Evolutionary conservation across 2,329 filamentous ascomycete species (phyloP), one percentile per base, ranked within the genome.

Genomic region (Onygenales sp.): DNA sequence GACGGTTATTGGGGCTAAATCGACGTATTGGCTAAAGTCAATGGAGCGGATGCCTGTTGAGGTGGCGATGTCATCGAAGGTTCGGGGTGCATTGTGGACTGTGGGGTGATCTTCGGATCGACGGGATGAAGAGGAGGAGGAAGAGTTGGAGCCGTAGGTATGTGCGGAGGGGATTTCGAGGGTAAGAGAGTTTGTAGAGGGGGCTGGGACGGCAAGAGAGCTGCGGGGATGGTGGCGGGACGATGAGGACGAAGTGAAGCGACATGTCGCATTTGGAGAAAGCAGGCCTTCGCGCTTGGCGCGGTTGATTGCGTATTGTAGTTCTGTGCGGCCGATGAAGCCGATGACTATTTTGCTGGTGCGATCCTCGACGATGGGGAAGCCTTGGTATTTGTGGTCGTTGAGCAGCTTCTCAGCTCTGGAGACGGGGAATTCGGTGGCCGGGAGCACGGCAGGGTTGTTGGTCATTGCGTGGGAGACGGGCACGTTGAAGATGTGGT

Each of bases 401-500:
- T 78, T 77, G 31, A 96, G 78, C 2, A 95, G 75, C 42, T 80
- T 75, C 70, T 96, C 90, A 11, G 95, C 76, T 43, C 89, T 79
- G n/a, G 80, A 79, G 13, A 98, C 75, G 2, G 82, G 83, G 62
- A 94, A 78, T 36, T 89, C 91, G 1, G 79, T 80, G 0, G 85
- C 81, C 0, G 89, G 86, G 7, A 98, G 78, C 0, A 84, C 82
- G 2, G 88, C 82, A 0, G 91, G 79, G 50, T 87, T 81, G 2
- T 80, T 80, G 1, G 85, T 91, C 91, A 97, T 96, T 58, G 88
- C 89, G 58, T 88, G 82, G 0, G 89, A 93, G 8, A 97, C 93
- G 0, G 93, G 87, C 0, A 97, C 91, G 46, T 91, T 92, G 69
- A 97, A 96, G 51, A 91, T 91, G 70, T 96, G 91, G 54, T 97